These are phyloP conservation scores for Entophlyctis luteolus DNA, from an alignment of 192 early-diverging fungal species.

Conservation along the genomic window DNA sequence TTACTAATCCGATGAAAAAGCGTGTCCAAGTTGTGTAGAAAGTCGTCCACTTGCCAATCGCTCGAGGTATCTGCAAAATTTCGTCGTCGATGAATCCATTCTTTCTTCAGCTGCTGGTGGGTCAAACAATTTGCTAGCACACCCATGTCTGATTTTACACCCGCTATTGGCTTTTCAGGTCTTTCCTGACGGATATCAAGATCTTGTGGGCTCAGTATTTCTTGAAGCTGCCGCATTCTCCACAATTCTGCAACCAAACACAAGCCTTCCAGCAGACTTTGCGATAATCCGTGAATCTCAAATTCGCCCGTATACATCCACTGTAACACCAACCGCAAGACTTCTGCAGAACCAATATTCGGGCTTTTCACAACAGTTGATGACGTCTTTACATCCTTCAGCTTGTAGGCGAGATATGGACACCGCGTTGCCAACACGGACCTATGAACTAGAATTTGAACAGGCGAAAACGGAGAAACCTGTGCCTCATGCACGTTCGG, in stretches of 20 bases:
- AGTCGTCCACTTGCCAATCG: no score
- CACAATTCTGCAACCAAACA: slow-evolving; percentile 29
- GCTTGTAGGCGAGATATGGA: slow-evolving; percentile 31
- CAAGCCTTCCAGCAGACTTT: slow-evolving; percentile 6
- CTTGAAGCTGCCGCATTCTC: slow-evolving; percentile 21
- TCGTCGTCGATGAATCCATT: no score
- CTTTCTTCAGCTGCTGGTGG: no score
- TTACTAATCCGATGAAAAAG: no score
- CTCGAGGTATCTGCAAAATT: no score
- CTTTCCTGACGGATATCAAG: no score
- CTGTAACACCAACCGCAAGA: slow-evolving; percentile 34
- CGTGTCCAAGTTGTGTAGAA: no score
- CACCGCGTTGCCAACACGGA: slow-evolving; percentile 41
- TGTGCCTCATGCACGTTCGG: background rate
- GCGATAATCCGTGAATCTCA: background rate
- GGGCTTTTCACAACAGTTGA: slow-evolving; percentile 18
- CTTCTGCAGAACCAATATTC: slow-evolving; percentile 30
- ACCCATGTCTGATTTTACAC: no score
- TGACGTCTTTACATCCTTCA: no score
- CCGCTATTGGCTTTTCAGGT: no score
- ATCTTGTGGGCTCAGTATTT: no score
- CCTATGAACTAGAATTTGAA: slow-evolving; percentile 40
- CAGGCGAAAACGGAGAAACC: background rate
- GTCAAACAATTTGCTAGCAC: no score
- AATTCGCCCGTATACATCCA: slow-evolving; percentile 47